Percentiles rank a stretch among this genome's conserved stretches.
These are phyloP conservation scores for Arabidopsis thaliana DNA, from an alignment of 345 rosid genomes.

Conservation along the genomic window DNA sequence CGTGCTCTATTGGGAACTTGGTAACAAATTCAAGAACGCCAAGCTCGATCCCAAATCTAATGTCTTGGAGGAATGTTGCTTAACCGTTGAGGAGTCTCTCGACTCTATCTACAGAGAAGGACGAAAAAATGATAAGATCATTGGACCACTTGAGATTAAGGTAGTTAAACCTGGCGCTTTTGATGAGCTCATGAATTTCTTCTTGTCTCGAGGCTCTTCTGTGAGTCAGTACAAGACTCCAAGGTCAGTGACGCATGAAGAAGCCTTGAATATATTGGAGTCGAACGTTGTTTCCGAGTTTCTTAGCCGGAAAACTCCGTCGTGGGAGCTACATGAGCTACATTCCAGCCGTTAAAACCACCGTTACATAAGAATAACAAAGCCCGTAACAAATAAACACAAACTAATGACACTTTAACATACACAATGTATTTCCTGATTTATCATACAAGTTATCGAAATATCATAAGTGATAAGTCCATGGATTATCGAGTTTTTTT, in stretches of 20 bases:
- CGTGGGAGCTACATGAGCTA: conserved; percentile 51
- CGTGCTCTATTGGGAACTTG: conserved; percentile 82
- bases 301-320: conserved; percentile 63
- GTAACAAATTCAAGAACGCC: conserved; percentile 29
- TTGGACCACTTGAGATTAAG: conserved; percentile 80
- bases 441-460: neutral
- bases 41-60: conserved; percentile 42
- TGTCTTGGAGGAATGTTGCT: conserved; percentile 77
- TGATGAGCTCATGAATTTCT: conserved; percentile 79
- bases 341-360: conserved; percentile 29
- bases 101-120: conserved; percentile 74
- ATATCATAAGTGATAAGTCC: neutral
- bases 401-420: neutral
- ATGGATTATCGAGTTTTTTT: too few relatives aligned
- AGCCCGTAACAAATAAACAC: neutral
- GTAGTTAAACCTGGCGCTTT: conserved; percentile 71
- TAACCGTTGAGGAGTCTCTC: conserved; percentile 65
- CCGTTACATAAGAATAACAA: neutral
- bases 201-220: conserved; percentile 76
- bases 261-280: conserved; percentile 58
- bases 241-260: conserved; percentile 63
- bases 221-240: conserved; percentile 92
- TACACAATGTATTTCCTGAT: neutral
- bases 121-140: conserved; percentile 69
- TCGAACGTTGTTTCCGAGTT: conserved; percentile 57